Evolutionary conservation across 2,329 filamentous ascomycete genomes (phyloP), one percentile per base, ranked within the genome.

Genomic region (Verticillium tricorpus): DNA sequence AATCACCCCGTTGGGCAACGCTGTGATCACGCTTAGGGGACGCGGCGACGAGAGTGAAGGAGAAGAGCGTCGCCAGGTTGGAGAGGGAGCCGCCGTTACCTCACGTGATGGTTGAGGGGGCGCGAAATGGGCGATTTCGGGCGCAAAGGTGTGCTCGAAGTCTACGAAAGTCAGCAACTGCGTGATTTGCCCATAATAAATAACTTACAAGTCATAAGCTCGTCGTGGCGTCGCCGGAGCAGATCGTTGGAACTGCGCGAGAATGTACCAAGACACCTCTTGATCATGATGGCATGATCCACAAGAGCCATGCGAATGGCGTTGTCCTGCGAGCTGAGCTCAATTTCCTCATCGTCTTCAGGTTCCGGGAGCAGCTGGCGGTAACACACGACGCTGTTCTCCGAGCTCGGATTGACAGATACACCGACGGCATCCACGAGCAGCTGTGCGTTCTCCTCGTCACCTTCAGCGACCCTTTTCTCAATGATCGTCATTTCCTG

Each of bases 271-370:
- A 98, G 76, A 69, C 92, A 94, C 66, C 92, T 88, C 77, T 94
- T 93, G 69, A 98, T 87, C 74, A 92, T 89, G 63, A 96, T 84
- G 2, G 92, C 92, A 74, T 98, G 93, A 70, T 98, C 95, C 52
- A 96, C 84, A 34, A 98, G 82, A 0, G 92, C 91, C 73, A 93
- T 90, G 70, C 89, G 90, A 66, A 98, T 87, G 1, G 93, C 91
- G 57, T 85, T 91, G 66, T 96, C 89, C 68, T 93, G 82, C 0
- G 84, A 79, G 25, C 79, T 77, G 4, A 86, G 72, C 64, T 86
- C 78, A 25, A 80, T 73, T 56, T 83, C 78, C 2, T 77, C 73
- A 19, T 75, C 72, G 12, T 76, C 75, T 40, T 80, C 68, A 56
- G 76, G 72, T 35, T 81, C 77, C 0, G 90, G 87, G 1, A 97